These are phyloP conservation scores for Zoysia matrella DNA, from an alignment of 202 grass and related monocot species.

Conservation along the genomic window DNA sequence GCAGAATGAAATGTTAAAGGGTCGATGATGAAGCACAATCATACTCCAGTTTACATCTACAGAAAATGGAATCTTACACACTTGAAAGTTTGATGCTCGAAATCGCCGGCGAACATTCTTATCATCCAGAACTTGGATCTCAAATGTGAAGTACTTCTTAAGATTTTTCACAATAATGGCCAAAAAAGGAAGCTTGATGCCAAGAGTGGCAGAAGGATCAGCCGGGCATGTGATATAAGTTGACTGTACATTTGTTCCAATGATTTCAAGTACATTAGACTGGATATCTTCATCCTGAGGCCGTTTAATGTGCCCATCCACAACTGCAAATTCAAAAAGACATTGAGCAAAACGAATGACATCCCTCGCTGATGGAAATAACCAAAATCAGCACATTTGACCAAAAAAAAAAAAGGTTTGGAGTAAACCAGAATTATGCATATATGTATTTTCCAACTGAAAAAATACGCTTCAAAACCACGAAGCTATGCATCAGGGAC, in stretches of 20 bases:
- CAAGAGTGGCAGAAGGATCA: too few relatives aligned
- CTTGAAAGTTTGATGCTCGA: conserved; percentile 78
- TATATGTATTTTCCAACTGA: background rate
- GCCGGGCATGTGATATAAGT: too few relatives aligned
- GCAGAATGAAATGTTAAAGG: background rate
- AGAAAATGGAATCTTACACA: conserved; percentile 45
- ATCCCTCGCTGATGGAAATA: background rate
- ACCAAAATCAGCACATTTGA: background rate
- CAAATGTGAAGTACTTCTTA: too few relatives aligned
- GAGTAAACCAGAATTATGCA: conserved; percentile 1
- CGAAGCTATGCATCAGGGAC: background rate
- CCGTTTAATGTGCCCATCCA: conserved; percentile 79
- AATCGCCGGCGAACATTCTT: too few relatives aligned
- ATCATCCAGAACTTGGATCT: too few relatives aligned
- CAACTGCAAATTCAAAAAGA: conserved; percentile 58
- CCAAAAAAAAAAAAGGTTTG: background rate
- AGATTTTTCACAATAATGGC: too few relatives aligned
- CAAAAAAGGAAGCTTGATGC: too few relatives aligned
- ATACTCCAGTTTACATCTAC: background rate
- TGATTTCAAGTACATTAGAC: too few relatives aligned
- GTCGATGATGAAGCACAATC: background rate
- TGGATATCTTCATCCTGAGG: too few relatives aligned
- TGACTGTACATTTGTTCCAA: too few relatives aligned
- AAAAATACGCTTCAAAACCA: background rate
- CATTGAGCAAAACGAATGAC: conserved; percentile 33